phyloP scores from a whole-genome alignment of 23 red algal genomes.

The Agarophyton chilense region DNA sequence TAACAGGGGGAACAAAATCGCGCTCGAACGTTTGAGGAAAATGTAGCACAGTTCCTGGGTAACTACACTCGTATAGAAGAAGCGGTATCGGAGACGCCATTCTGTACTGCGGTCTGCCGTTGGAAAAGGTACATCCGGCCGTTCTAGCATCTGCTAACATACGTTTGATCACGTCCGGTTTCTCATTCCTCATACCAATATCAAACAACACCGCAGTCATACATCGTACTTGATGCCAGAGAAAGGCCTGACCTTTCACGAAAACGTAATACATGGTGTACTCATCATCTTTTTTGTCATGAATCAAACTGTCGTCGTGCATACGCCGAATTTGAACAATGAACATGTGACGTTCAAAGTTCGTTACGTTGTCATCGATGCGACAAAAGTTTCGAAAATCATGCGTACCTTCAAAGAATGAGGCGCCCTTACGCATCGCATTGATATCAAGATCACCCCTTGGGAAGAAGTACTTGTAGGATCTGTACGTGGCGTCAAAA shows the following conservation, averaged over 20 bases:
- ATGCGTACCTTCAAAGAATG: conserved; percentile 83
- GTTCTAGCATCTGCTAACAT: conserved; percentile 56
- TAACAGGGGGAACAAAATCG: neutral
- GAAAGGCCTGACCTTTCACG: conserved; percentile 94
- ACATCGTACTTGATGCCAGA: conserved; percentile 96
- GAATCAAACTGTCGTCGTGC: conserved; percentile 19
- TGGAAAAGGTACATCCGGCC: conserved; percentile 21
- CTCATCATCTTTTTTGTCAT: neutral
- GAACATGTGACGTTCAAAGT: conserved; percentile 76
- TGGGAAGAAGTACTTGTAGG: conserved; percentile 94
- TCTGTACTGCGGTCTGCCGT: conserved; percentile 80
- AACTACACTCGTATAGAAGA: conserved; percentile 84
- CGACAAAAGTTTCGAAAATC: conserved; percentile 99
- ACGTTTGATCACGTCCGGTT: conserved; percentile 54
- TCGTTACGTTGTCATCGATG: conserved; percentile 77
- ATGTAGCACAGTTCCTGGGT: conserved; percentile 57
- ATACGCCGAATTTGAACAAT: conserved; percentile 50
- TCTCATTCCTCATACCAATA: conserved; percentile 79
- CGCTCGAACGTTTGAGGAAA: conserved; percentile 45
- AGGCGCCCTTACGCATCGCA: conserved; percentile 76
- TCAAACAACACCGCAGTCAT: conserved; percentile 94
- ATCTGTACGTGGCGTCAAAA: conserved; percentile 78
- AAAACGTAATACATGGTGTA: conserved; percentile 65
- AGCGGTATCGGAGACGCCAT: conserved; percentile 86
- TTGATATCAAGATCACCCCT: conserved; percentile 60